Percentiles rank a stretch among this genome's conserved stretches.
phyloP scores from a whole-genome alignment of 106 monocot genomes.

The Amphibolis antarctica region DNA sequence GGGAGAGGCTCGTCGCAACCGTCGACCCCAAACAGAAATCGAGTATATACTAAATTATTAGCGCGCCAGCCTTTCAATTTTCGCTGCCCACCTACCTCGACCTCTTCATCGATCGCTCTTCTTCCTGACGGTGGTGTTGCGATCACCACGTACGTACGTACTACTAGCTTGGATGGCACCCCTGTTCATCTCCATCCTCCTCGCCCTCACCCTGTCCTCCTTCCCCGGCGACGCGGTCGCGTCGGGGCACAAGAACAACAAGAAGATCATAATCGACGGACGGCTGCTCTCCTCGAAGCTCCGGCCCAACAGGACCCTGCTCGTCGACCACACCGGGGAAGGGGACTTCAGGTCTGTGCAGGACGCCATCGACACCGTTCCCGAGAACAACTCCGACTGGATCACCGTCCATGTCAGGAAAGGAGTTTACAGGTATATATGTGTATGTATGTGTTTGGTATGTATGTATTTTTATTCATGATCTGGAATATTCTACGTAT shows the following conservation, averaged over 20 bases:
- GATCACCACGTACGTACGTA: too few relatives aligned
- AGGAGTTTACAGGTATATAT: conserved; percentile 44
- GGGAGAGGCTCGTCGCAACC: too few relatives aligned
- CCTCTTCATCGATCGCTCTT: too few relatives aligned
- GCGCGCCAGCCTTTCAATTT: too few relatives aligned
- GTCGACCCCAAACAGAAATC: too few relatives aligned
- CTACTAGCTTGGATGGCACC: background rate
- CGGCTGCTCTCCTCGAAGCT: conserved; percentile 39
- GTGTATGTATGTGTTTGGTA: background rate
- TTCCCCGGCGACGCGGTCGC: background rate
- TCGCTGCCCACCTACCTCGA: too few relatives aligned
- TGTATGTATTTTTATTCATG: too few relatives aligned
- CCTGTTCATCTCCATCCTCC: background rate
- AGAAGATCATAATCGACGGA: conserved; percentile 20
- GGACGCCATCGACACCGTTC: conserved; percentile 60
- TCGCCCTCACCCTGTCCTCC: background rate
- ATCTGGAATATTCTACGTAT: too few relatives aligned
- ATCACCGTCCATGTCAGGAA: conserved; percentile 59
- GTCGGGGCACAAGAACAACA: background rate
- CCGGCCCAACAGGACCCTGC: conserved; percentile 26
- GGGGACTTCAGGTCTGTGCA: conserved; percentile 59
- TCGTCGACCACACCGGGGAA: conserved; percentile 29
- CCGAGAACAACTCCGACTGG: conserved; percentile 63
- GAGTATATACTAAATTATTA: too few relatives aligned
- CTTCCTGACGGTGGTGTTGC: too few relatives aligned